Conservation (phyloP, 2,329 filamentous ascomycete species). For the Fusarium temperatum region DNA sequence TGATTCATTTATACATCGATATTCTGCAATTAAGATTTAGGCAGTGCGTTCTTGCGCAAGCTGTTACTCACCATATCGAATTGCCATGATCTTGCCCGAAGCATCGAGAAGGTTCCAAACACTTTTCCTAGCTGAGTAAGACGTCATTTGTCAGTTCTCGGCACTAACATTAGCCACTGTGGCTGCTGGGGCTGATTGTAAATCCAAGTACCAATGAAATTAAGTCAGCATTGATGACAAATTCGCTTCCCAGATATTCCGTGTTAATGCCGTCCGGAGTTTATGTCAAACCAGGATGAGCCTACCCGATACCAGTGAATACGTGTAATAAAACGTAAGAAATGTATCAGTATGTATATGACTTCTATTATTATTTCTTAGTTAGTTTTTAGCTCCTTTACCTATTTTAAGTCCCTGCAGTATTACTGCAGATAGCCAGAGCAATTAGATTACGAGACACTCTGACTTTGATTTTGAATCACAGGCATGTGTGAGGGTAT, state of each 20-base stretch:
- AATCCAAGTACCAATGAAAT: not conserved
- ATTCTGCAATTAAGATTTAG: not conserved
- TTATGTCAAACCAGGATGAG: rapidly evolving
- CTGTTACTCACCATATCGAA: slow-evolving; percentile 4
- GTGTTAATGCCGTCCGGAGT: not conserved
- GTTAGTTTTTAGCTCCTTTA: no score
- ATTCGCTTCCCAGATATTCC: not conserved
- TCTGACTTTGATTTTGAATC: no score
- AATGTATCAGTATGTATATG: no score
- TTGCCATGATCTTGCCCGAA: not conserved
- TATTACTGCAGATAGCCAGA: no score
- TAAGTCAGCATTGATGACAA: not conserved
- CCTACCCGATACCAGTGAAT: not conserved
- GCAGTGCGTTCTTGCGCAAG: slow-evolving; percentile 5
- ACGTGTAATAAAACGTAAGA: no score
- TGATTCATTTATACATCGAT: not conserved
- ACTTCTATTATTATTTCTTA: rapidly evolving
- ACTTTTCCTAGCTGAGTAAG: not conserved
- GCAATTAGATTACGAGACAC: no score
- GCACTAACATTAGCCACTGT: not conserved
- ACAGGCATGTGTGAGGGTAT: no score
- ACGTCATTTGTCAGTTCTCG: not conserved
- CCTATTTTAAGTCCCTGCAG: no score
- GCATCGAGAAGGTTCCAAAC: not conserved
- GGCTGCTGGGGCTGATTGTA: not conserved